Evolutionary conservation across 108 stramenopile genomes (phyloP).

Genomic region (Mayamaea pseudoterrestris): DNA sequence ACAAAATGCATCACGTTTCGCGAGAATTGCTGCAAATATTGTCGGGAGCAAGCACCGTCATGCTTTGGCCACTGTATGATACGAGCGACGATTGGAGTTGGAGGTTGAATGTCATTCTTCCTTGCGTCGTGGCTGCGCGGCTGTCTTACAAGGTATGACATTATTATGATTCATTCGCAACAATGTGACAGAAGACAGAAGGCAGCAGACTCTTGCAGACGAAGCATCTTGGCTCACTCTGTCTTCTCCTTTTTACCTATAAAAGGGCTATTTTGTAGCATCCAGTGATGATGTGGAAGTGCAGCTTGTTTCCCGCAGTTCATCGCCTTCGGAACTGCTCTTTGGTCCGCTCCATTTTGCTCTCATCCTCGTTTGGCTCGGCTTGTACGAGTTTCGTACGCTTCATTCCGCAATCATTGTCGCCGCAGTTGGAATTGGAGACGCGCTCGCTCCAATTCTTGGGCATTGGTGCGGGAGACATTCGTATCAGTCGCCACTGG

Average conservation of each 20-base stretch:
- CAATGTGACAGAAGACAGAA: not conserved
- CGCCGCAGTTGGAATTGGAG: slow-evolving; percentile 45
- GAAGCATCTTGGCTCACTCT: not conserved
- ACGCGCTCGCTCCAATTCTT: slow-evolving; percentile 42
- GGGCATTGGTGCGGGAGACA: slow-evolving; percentile 50
- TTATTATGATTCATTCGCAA: not conserved
- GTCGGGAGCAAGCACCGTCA: slow-evolving; percentile 23
- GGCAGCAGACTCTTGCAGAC: not conserved
- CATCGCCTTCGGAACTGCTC: slow-evolving; percentile 54
- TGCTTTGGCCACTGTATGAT: slow-evolving; percentile 65
- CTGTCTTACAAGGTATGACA: slow-evolving; percentile 45
- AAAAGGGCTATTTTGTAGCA: slow-evolving; percentile 50
- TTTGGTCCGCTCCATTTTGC: slow-evolving; percentile 62
- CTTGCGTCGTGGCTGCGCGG: slow-evolving; percentile 31
- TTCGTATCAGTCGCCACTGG: slow-evolving; percentile 42
- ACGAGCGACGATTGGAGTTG: slow-evolving; percentile 43
- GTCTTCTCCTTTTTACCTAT: not conserved
- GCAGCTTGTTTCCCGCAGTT: slow-evolving; percentile 38
- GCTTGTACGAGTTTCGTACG: slow-evolving; percentile 41
- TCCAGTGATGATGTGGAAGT: slow-evolving; percentile 60
- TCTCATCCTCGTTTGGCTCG: slow-evolving; percentile 36
- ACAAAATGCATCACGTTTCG: not conserved
- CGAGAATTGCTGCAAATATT: slow-evolving; percentile 43
- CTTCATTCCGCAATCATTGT: slow-evolving; percentile 33
- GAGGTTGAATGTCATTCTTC: slow-evolving; percentile 52